Evolutionary conservation across 352 stramenopile species (phyloP).

Genomic region (Hyphochytrium catenoides): DNA sequence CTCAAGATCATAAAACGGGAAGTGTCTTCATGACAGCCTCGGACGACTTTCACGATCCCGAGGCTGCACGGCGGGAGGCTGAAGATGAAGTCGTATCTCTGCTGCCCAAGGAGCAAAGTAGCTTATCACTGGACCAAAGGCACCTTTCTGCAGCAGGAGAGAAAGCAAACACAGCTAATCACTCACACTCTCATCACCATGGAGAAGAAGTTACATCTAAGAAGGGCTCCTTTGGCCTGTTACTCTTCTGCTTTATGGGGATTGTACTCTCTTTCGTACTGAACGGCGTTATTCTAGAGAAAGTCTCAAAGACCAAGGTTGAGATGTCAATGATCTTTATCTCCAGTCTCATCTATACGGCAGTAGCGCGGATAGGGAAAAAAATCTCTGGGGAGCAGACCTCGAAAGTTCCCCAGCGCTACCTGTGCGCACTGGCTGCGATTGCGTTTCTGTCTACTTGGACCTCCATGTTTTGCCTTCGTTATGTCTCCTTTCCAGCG

Average conservation of each 20-base stretch:
- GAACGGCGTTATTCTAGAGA: slow-evolving; percentile 48
- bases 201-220: no score
- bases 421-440: slow-evolving; percentile 27
- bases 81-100: no score
- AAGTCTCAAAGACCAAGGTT: slow-evolving; percentile 51
- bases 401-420: slow-evolving; percentile 38
- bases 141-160: no score
- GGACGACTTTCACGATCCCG: no score
- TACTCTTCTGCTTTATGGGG: slow-evolving; percentile 42
- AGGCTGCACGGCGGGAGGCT: no score
- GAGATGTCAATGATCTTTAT: slow-evolving; percentile 60
- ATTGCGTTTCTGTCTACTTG: slow-evolving; percentile 49
- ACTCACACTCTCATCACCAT: no score
- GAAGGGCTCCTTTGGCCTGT: slow-evolving; percentile 9
- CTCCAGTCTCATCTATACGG: slow-evolving; percentile 42
- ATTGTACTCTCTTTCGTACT: slow-evolving; percentile 59
- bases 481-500: slow-evolving; percentile 60
- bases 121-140: no score
- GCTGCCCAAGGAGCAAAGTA: no score
- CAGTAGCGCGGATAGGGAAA: slow-evolving; percentile 29
- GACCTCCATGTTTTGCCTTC: slow-evolving; percentile 45
- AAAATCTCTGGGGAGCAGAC: slow-evolving; percentile 27
- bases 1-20: no score
- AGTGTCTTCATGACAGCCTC: no score
- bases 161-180: no score